phyloP scores from a whole-genome alignment of 192 early-diverging fungal species.

The Dissophora globulifera region DNA sequence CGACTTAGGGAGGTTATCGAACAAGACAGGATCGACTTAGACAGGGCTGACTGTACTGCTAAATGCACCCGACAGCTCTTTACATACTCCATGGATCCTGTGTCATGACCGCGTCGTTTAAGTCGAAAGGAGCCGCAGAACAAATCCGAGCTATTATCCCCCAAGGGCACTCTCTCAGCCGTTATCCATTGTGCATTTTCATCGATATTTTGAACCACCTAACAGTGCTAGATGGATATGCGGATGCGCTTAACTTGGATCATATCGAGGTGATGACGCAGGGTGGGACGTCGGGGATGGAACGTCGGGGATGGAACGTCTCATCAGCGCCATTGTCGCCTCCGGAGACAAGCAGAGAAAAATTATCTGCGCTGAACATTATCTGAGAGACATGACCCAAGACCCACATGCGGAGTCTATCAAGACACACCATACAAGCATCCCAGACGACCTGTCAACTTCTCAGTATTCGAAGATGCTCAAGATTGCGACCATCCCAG shows the following conservation, averaged over 20 bases:
- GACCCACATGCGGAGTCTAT: slow-evolving; percentile 33
- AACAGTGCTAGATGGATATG: slow-evolving; percentile 35
- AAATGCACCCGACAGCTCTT: slow-evolving; percentile 15
- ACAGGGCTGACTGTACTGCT: too few relatives aligned
- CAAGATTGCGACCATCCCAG: slow-evolving; percentile 28
- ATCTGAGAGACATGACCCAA: slow-evolving; percentile 15
- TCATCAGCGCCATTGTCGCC: slow-evolving; percentile 21
- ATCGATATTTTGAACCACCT: slow-evolving; percentile 21
- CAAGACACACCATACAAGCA: slow-evolving; percentile 20
- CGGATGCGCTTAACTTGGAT: slow-evolving; percentile 26
- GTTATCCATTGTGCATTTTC: slow-evolving; percentile 21
- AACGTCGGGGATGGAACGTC: slow-evolving; percentile 17
- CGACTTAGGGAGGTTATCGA: too few relatives aligned
- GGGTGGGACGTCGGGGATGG: slow-evolving; percentile 22
- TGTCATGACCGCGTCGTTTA: slow-evolving; percentile 26
- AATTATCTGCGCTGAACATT: slow-evolving; percentile 10
- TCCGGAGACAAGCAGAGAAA: slow-evolving; percentile 18
- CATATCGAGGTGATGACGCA: slow-evolving; percentile 25
- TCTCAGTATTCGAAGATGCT: slow-evolving; percentile 26
- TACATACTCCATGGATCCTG: slow-evolving; percentile 19
- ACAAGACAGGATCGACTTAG: too few relatives aligned
- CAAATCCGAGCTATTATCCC: slow-evolving; percentile 15
- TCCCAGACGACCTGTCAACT: slow-evolving; percentile 26
- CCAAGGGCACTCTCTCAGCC: slow-evolving; percentile 18
- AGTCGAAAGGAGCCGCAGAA: slow-evolving; percentile 18